These are phyloP conservation scores for Pichia scutulata DNA, from an alignment of 805 yeast species.

Conservation along the genomic window DNA sequence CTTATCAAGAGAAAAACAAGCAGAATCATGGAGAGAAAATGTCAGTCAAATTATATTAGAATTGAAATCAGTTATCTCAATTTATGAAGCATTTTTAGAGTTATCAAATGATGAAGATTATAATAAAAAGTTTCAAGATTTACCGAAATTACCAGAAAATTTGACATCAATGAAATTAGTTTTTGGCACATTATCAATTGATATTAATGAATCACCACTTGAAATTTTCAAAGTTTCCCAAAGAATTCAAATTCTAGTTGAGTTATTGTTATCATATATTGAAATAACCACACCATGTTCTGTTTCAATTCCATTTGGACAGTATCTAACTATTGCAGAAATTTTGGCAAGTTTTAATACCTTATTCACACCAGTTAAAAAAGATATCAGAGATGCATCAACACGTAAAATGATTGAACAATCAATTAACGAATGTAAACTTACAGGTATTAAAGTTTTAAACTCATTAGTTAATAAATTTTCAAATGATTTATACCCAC, in stretches of 20 bases:
- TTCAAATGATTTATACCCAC: slow-evolving; percentile 35
- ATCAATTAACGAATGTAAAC: slow-evolving; percentile 39
- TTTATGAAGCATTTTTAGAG: slow-evolving; percentile 54
- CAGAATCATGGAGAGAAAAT: slow-evolving; percentile 38
- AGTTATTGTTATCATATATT: slow-evolving; percentile 38
- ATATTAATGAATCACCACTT: slow-evolving; percentile 43
- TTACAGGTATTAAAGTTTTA: slow-evolving; percentile 38
- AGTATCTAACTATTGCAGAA: slow-evolving; percentile 44
- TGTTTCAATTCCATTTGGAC: slow-evolving; percentile 52
- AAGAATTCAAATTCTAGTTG: slow-evolving; percentile 41
- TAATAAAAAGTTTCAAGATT: slow-evolving; percentile 29
- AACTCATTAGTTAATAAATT: slow-evolving; percentile 29
- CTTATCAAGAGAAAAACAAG: slow-evolving; percentile 45
- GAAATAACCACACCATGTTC: slow-evolving; percentile 47
- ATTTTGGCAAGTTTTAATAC: slow-evolving; percentile 47
- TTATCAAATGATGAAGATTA: slow-evolving; percentile 49
- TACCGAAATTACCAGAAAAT: slow-evolving; percentile 31
- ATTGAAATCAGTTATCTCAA: slow-evolving; percentile 42
- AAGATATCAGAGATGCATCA: slow-evolving; percentile 50
- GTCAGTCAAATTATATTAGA: slow-evolving; percentile 44
- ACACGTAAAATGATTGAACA: slow-evolving; percentile 37
- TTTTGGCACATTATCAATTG: slow-evolving; percentile 48
- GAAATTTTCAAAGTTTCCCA: slow-evolving; percentile 44
- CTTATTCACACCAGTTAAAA: slow-evolving; percentile 46
- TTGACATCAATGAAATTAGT: slow-evolving; percentile 17